Evolutionary conservation across 441 rosid species (phyloP).

Genomic region (Bocquillonia castaneifolia): DNA sequence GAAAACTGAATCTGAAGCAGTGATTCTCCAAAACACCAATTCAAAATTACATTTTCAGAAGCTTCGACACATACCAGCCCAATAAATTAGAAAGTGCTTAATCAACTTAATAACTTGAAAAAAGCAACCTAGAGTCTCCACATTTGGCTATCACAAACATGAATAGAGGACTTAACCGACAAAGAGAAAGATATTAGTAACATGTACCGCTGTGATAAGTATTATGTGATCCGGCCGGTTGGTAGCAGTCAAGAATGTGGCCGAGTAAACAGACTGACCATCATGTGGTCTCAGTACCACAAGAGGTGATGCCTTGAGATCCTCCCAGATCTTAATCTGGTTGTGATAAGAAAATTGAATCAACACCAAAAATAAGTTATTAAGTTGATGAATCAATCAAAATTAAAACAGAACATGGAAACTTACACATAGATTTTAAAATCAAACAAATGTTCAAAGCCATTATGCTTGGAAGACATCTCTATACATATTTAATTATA

Average conservation of each 20-base stretch:
- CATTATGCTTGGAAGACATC: neutral
- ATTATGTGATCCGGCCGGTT: slow-evolving; percentile 70
- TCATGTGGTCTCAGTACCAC: slow-evolving; percentile 65
- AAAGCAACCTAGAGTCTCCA: slow-evolving; percentile 10
- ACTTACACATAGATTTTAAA: neutral
- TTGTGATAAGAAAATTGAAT: neutral
- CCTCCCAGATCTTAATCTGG: slow-evolving; percentile 90
- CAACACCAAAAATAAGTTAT: neutral
- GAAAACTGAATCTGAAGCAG: neutral
- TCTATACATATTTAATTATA: too few relatives aligned
- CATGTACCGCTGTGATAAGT: slow-evolving; percentile 67
- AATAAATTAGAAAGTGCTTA: neutral
- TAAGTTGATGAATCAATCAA: neutral
- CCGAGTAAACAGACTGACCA: slow-evolving; percentile 67
- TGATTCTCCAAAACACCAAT: neutral
- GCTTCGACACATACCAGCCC: neutral
- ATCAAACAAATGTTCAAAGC: neutral
- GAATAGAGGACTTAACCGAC: neutral
- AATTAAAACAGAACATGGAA: neutral
- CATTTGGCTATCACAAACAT: slow-evolving; percentile 8
- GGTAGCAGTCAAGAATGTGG: slow-evolving; percentile 57
- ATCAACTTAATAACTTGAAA: neutral
- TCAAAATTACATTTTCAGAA: neutral
- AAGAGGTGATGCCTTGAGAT: slow-evolving; percentile 57
- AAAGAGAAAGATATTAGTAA: slow-evolving; percentile 5